Percentiles rank a stretch among this genome's conserved stretches.
Evolutionary conservation across 352 stramenopile genomes (phyloP).

Genomic region (Phytophthora hibernalis): DNA sequence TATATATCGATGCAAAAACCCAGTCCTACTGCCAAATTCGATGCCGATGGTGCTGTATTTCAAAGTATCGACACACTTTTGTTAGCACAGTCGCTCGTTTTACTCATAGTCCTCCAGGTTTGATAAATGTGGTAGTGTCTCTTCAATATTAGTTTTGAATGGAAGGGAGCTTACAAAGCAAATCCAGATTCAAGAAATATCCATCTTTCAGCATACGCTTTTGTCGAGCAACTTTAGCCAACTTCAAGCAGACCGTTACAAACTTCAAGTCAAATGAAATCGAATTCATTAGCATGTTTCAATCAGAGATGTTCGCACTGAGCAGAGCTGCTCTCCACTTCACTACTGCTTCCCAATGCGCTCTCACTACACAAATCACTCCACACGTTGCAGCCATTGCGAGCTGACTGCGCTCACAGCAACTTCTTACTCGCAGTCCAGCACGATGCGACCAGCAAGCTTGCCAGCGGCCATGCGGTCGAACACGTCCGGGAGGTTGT

Average conservation of each 20-base stretch:
- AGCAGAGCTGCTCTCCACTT: slow-evolving; percentile 34
- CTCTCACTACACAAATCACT: slow-evolving; percentile 16
- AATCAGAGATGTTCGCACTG: slow-evolving; percentile 8
- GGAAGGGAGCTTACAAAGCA: background rate
- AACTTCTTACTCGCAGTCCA: slow-evolving; percentile 3
- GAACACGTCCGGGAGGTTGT: slow-evolving; percentile 51
- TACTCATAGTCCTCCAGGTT: background rate
- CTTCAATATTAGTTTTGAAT: slow-evolving; percentile 16
- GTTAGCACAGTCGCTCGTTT: background rate
- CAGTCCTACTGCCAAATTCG: too few species aligned
- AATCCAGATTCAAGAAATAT: background rate
- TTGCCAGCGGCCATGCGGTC: slow-evolving; percentile 52
- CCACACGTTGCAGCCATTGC: slow-evolving; percentile 13
- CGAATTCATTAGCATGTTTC: slow-evolving; percentile 10
- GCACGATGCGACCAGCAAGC: slow-evolving; percentile 47
- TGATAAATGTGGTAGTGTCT: background rate
- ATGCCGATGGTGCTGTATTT: too few species aligned
- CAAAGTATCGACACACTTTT: background rate
- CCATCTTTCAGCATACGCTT: background rate
- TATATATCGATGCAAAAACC: background rate
- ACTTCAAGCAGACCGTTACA: slow-evolving; percentile 22
- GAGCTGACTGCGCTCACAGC: slow-evolving; percentile 9
- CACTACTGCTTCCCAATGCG: slow-evolving; percentile 32
- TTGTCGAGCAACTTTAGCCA: slow-evolving; percentile 16
- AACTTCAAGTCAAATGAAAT: slow-evolving; percentile 25